These are phyloP conservation scores for Lichenothelia convexa DNA, from an alignment of 495 filamentous ascomycete genomes.

Conservation along the genomic window DNA sequence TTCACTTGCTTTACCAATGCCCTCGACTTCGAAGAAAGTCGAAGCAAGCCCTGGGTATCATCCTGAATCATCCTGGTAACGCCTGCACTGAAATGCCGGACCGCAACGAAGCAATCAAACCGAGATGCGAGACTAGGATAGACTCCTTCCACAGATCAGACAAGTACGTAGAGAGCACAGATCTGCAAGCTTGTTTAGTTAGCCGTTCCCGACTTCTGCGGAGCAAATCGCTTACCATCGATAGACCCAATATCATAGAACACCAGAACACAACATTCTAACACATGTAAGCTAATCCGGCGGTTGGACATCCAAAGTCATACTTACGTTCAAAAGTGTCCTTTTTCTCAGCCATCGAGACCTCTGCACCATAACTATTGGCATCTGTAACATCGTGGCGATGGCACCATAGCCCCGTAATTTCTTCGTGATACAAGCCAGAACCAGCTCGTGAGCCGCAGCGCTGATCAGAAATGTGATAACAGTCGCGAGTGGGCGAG, in stretches of 20 bases:
- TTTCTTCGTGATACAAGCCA: slow-evolving; percentile 97
- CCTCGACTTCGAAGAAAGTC: too few species aligned
- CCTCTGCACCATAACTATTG: slow-evolving; percentile 79
- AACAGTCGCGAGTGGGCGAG: slow-evolving; percentile 60
- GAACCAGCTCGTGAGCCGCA: slow-evolving; percentile 81
- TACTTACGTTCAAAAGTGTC: slow-evolving; percentile 63
- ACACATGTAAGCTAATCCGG: slow-evolving; percentile 11
- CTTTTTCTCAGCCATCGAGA: slow-evolving; percentile 54
- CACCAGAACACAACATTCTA: slow-evolving; percentile 93
- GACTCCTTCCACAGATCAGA: too few species aligned
- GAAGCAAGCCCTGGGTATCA: too few species aligned
- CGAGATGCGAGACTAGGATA: too few species aligned
- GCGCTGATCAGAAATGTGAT: slow-evolving; percentile 87
- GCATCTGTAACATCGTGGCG: slow-evolving; percentile 89
- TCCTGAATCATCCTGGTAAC: too few species aligned
- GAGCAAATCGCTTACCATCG: slow-evolving; percentile 41
- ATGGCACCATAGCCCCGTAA: slow-evolving; percentile 84
- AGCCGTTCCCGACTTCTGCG: background rate
- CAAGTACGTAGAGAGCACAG: slow-evolving; percentile 38
- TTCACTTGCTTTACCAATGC: too few species aligned
- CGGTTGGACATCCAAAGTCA: slow-evolving; percentile 25
- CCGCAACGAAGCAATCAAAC: too few species aligned
- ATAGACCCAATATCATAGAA: slow-evolving; percentile 81
- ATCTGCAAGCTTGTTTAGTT: slow-evolving; percentile 21
- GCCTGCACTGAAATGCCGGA: too few species aligned